phyloP scores from a whole-genome alignment of 1,284 basidiomycete species.

The Ceratobasidium sp. region DNA sequence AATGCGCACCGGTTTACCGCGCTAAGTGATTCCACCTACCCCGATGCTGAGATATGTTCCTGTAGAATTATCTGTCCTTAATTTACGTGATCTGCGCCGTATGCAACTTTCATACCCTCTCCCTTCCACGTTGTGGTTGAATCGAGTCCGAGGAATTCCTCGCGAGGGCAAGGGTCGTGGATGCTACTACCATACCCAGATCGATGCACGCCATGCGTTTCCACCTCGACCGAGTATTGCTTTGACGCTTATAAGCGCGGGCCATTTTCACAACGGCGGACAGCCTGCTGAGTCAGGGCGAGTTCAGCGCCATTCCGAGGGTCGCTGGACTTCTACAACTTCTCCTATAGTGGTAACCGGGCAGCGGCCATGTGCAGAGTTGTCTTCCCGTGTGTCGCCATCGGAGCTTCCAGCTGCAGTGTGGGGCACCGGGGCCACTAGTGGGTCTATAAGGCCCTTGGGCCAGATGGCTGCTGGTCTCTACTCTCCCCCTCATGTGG shows the following conservation, averaged over 20 bases:
- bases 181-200: too few relatives aligned
- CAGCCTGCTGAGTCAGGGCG: conserved; percentile 8
- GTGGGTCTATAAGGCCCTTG: neutral
- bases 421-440: neutral
- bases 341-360: conserved; percentile 7
- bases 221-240: neutral
- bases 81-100: neutral
- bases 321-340: neutral
- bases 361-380: neutral
- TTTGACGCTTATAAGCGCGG: too few relatives aligned
- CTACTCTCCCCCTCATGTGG: conserved; percentile 18
- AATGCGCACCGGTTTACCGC: too few relatives aligned
- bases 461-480: neutral
- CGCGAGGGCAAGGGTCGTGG: too few relatives aligned
- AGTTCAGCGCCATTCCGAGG: neutral
- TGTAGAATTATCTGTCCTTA: conserved; percentile 6
- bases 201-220: neutral
- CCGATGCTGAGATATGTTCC: neutral
- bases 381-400: neutral
- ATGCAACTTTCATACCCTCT: neutral
- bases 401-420: neutral
- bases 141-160: too few relatives aligned
- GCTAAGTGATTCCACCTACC: neutral
- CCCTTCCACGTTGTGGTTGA: neutral
- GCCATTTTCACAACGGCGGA: neutral